These are phyloP conservation scores for Saturnispora serradocipensis DNA, from an alignment of 805 yeast species.

Conservation along the genomic window DNA sequence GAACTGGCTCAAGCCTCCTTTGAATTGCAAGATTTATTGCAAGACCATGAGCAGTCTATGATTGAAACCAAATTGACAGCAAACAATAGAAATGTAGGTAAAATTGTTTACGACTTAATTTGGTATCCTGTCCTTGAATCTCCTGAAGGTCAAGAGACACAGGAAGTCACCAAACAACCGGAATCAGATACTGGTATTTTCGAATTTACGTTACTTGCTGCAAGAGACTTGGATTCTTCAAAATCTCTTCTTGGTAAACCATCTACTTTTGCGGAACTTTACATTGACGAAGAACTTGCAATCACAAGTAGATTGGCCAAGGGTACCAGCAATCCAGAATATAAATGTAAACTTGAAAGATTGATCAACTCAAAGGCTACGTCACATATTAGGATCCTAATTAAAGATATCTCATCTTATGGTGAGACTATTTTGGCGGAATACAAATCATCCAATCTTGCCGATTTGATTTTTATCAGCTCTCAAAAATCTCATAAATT, in stretches of 20 bases:
- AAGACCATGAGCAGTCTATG: constrained; percentile 37
- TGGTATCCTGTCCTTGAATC: constrained; percentile 39
- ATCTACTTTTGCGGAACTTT: constrained; percentile 63
- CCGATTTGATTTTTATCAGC: constrained; percentile 42
- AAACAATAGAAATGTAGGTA: constrained; percentile 50
- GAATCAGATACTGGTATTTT: constrained; percentile 69
- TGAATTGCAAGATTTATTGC: constrained; percentile 51
- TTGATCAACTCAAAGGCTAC: constrained; percentile 52
- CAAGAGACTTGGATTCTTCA: constrained; percentile 45
- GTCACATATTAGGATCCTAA: constrained; percentile 44
- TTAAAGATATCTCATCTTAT: constrained; percentile 51
- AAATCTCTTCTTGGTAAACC: constrained; percentile 42
- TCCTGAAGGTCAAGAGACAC: constrained; percentile 33
- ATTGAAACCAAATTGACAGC: constrained; percentile 36
- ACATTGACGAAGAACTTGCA: constrained; percentile 46
- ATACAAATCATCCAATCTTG: constrained; percentile 41
- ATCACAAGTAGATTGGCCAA: constrained; percentile 52
- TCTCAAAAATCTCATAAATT: constrained; percentile 43
- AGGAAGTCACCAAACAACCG: constrained; percentile 41
- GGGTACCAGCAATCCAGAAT: constrained; percentile 63
- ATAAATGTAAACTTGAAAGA: constrained; percentile 55
- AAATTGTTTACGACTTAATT: constrained; percentile 45
- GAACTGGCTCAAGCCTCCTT: constrained; percentile 42
- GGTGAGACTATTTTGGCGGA: constrained; percentile 43
- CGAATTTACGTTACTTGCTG: constrained; percentile 53